A percentile compares a stretch with the other conserved stretches of the same genome.
Evolutionary conservation across 2,329 filamentous ascomycete genomes (phyloP).

Genomic region (Trichothecium roseum): DNA sequence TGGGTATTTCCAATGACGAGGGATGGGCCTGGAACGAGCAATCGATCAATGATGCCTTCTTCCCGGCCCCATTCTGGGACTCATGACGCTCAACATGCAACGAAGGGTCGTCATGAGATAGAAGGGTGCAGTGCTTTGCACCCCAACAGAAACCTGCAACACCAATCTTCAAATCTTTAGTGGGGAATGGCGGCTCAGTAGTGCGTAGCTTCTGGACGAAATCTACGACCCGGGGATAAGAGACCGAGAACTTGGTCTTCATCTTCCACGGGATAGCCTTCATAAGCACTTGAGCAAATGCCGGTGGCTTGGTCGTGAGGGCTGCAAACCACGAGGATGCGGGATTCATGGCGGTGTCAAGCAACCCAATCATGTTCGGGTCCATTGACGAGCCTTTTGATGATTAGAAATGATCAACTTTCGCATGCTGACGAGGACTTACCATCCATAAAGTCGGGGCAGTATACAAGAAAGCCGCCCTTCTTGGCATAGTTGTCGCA

Average conservation of each 20-base stretch:
- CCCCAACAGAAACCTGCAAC: slow-evolving; percentile 54
- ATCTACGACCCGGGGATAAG: slow-evolving; percentile 3
- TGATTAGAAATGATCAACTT: background rate
- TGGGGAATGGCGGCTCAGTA: slow-evolving; percentile 3
- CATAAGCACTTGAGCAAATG: background rate
- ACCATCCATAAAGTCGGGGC: slow-evolving; percentile 41
- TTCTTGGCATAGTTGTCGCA: slow-evolving; percentile 37
- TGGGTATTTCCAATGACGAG: slow-evolving; percentile 30
- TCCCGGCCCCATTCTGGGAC: slow-evolving; percentile 3
- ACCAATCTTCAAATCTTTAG: slow-evolving; percentile 24
- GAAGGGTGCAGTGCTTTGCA: slow-evolving; percentile 38
- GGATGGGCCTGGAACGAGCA: slow-evolving; percentile 42
- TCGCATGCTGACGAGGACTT: background rate
- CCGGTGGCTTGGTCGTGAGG: slow-evolving; percentile 4
- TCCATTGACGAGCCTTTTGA: slow-evolving; percentile 2
- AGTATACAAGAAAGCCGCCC: slow-evolving; percentile 33
- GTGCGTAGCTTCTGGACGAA: slow-evolving; percentile 7
- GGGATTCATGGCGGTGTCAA: slow-evolving; percentile 3
- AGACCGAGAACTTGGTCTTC: slow-evolving; percentile 2
- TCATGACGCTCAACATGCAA: slow-evolving; percentile 9
- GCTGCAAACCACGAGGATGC: slow-evolving; percentile 1
- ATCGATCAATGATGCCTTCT: slow-evolving; percentile 30
- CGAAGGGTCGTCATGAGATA: slow-evolving; percentile 18
- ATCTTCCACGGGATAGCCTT: slow-evolving; percentile 2
- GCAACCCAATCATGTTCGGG: background rate